Evolutionary conservation across 306 rosid genomes (phyloP).

Genomic region (Gleditsia sinensis): DNA sequence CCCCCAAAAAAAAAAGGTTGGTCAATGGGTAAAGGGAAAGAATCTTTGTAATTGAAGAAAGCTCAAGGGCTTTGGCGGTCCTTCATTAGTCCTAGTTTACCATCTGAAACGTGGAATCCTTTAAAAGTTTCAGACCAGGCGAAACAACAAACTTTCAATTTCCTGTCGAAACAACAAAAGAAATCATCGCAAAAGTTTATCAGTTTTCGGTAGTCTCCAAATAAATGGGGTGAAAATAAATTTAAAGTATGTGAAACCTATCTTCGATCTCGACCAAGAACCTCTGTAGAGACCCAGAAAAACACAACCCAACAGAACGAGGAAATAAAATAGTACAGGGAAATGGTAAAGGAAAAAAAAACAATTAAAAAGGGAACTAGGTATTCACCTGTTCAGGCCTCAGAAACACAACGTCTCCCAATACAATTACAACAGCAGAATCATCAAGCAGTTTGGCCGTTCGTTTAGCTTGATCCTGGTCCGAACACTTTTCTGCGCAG

Average conservation of each 20-base stretch:
- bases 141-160: conserved; percentile 65
- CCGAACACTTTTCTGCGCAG: conserved; percentile 55
- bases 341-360: not conserved
- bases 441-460: conserved; percentile 70
- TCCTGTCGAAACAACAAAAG: conserved; percentile 52
- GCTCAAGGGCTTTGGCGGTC: conserved; percentile 43
- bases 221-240: conserved; percentile 1
- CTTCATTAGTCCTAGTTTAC: conserved; percentile 45
- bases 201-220: conserved; percentile 53
- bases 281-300: conserved; percentile 46
- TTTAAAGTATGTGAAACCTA: conserved; percentile 32
- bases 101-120: conserved; percentile 64
- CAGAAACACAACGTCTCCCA: conserved; percentile 70
- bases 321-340: not conserved
- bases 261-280: conserved; percentile 42
- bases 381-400: conserved; percentile 75
- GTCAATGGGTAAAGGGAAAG: not conserved
- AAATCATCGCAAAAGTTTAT: conserved; percentile 50
- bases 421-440: conserved; percentile 64
- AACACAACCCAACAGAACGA: conserved; percentile 25
- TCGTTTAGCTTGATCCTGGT: conserved; percentile 49
- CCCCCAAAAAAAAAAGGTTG: not conserved
- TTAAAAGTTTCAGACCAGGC: conserved; percentile 57
- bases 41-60: conserved; percentile 26
- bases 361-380: not conserved